phyloP scores from a whole-genome alignment of 148 eudicot genomes.

The Mesembryanthemum crystallinum region DNA sequence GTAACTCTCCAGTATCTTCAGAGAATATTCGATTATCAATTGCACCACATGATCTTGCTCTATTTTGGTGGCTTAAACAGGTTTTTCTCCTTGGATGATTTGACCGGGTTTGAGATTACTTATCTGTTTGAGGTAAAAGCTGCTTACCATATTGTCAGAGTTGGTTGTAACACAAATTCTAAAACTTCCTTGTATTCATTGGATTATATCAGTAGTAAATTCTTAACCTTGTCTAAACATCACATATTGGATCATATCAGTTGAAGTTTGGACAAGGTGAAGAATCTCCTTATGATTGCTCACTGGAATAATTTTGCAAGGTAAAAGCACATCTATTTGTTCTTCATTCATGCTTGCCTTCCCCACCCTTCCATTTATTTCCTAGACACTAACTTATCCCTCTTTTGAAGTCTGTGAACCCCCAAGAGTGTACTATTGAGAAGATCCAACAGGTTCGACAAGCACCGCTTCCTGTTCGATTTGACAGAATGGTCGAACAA shows the following conservation, averaged over 20 bases:
- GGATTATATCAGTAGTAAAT: no score
- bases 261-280: background rate
- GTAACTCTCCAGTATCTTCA: background rate
- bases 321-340: background rate
- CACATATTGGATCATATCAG: background rate
- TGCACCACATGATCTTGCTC: background rate
- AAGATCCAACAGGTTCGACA: constrained; percentile 31
- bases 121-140: constrained; percentile 64
- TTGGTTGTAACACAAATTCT: background rate
- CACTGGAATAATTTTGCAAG: constrained; percentile 10
- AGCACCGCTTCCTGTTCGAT: constrained; percentile 36
- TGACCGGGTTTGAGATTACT: constrained; percentile 87
- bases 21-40: background rate
- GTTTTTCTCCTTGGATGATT: constrained; percentile 88
- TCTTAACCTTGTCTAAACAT: no score
- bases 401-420: constrained; percentile 5
- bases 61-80: constrained; percentile 28
- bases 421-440: constrained; percentile 25
- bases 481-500: constrained; percentile 38
- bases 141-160: background rate
- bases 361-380: no score
- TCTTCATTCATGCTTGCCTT: background rate
- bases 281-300: constrained; percentile 9
- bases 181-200: no score
- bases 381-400: no score